phyloP scores from a whole-genome alignment of 306 rosid genomes.

The Carpinus viminea region DNA sequence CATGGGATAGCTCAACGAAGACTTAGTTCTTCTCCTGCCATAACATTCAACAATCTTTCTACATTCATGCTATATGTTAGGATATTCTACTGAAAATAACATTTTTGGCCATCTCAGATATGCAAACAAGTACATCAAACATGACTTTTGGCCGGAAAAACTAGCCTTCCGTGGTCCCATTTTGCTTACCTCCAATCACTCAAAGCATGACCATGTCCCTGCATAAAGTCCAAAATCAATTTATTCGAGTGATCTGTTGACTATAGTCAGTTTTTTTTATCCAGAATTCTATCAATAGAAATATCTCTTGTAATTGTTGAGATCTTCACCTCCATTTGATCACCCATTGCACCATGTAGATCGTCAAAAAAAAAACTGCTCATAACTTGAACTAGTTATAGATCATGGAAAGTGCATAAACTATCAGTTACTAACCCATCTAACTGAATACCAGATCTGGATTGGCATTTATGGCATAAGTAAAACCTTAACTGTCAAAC shows the following conservation, averaged over 20 bases:
- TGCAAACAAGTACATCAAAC: not conserved
- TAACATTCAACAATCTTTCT: not conserved
- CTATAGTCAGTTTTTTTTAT: not conserved
- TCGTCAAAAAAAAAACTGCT: not conserved
- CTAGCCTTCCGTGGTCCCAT: not conserved
- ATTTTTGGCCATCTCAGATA: not conserved
- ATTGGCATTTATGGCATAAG: conserved; percentile 18
- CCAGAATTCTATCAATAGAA: not conserved
- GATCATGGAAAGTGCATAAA: conserved; percentile 7
- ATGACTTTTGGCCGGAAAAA: not conserved
- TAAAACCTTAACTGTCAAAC: conserved; percentile 17
- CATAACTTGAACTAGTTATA: conserved; percentile 22
- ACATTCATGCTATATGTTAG: not conserved
- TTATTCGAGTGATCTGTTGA: not conserved
- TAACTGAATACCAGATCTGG: conserved; percentile 52
- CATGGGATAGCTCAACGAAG: not conserved
- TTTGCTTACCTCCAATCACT: not conserved
- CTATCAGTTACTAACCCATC: conserved; percentile 1
- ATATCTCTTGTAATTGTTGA: conserved; percentile 13
- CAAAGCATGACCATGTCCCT: not conserved
- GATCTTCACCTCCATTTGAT: conserved; percentile 18
- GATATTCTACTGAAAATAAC: not conserved
- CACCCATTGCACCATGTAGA: conserved; percentile 1
- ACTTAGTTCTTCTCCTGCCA: not conserved
- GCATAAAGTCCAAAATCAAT: not conserved